A percentile compares a stretch with the other conserved stretches of the same genome.
phyloP scores from a whole-genome alignment of 78 protist genomes.

The Acrasis kona region DNA sequence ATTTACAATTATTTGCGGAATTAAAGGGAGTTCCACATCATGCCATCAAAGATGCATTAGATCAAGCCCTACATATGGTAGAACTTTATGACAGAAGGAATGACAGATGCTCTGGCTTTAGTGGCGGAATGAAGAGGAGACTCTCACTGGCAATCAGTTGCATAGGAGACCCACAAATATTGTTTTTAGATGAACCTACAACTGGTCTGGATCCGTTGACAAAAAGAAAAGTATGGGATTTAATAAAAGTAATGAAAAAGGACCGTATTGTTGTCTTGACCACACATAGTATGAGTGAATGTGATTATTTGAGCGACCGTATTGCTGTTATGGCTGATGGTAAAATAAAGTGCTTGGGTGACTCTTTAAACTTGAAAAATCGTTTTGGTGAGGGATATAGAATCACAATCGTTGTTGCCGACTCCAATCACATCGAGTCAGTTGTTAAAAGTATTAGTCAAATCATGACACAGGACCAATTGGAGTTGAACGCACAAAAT shows the following conservation, averaged over 20 bases:
- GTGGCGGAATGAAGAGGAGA: slow-evolving; percentile 55
- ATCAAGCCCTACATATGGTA: neutral
- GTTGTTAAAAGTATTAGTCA: no score
- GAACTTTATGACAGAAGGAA: slow-evolving; percentile 6
- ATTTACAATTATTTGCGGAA: slow-evolving; percentile 54
- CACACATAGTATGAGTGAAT: slow-evolving; percentile 54
- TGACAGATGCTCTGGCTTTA: slow-evolving; percentile 6
- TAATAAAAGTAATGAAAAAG: neutral
- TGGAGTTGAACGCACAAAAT: no score
- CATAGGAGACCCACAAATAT: slow-evolving; percentile 1
- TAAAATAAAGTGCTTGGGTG: slow-evolving; percentile 43
- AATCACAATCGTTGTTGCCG: slow-evolving; percentile 5
- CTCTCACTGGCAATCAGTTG: slow-evolving; percentile 25
- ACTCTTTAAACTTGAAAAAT: slow-evolving; percentile 49
- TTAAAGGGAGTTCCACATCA: slow-evolving; percentile 39
- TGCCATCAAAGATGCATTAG: neutral
- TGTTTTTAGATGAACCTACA: slow-evolving; percentile 53
- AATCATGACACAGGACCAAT: no score
- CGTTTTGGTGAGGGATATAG: slow-evolving; percentile 75
- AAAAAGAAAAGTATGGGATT: slow-evolving; percentile 56
- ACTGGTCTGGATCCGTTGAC: slow-evolving; percentile 75
- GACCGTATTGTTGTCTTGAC: slow-evolving; percentile 24
- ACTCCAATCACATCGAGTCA: no score
- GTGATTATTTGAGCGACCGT: slow-evolving; percentile 32
- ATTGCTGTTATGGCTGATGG: slow-evolving; percentile 79